These are phyloP conservation scores for Vigna reflexopilosa DNA, from an alignment of 306 rosid species.

Conservation along the genomic window DNA sequence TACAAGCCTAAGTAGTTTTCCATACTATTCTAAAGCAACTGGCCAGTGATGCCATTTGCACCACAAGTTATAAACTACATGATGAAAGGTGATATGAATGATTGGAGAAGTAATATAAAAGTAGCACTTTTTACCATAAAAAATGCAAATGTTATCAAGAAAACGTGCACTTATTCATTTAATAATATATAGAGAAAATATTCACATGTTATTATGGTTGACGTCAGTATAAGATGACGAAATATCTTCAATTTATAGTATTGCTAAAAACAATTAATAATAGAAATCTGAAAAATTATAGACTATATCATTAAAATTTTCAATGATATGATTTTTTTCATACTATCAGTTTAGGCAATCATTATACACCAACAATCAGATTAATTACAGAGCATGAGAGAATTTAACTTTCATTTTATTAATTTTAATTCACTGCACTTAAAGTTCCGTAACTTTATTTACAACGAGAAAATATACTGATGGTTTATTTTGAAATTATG, in stretches of 20 bases:
- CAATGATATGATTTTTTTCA: not conserved
- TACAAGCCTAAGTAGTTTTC: not conserved
- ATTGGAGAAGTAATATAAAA: not conserved
- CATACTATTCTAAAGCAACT: not conserved
- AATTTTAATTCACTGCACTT: no score
- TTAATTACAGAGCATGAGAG: no score
- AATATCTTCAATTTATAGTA: not conserved
- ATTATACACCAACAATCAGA: no score
- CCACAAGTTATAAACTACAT: not conserved
- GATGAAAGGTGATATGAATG: not conserved
- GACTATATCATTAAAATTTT: not conserved
- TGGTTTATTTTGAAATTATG: no score
- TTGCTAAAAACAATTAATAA: not conserved
- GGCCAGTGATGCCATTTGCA: not conserved
- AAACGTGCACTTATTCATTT: not conserved
- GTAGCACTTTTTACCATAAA: not conserved
- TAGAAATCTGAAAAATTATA: not conserved
- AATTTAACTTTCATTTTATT: no score
- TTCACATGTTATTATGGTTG: not conserved
- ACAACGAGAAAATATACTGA: no score
- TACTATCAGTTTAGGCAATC: no score
- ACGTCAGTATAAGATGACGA: not conserved
- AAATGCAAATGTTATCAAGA: not conserved
- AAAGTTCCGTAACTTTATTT: no score
- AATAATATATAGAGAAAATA: not conserved